These are phyloP conservation scores for Eucalyptus tenuipes DNA, from an alignment of 345 rosid genomes.

Conservation along the genomic window DNA sequence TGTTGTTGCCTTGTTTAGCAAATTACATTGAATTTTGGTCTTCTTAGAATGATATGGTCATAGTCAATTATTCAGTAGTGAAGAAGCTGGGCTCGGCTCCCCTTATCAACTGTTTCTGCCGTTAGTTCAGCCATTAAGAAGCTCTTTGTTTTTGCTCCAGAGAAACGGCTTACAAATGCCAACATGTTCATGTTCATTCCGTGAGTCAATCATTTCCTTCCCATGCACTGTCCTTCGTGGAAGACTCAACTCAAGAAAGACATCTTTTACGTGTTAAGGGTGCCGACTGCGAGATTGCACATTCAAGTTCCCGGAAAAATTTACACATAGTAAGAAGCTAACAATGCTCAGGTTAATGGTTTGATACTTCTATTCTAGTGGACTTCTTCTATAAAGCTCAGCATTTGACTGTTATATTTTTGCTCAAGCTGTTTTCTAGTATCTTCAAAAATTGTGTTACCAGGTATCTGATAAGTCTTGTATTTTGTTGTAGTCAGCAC, in stretches of 20 bases:
- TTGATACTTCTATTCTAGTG: background rate
- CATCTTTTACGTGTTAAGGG: constrained; percentile 33
- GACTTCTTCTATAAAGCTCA: background rate
- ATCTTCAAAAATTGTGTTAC: background rate
- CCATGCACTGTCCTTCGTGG: constrained; percentile 35
- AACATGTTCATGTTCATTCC: constrained; percentile 1
- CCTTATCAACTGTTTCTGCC: background rate
- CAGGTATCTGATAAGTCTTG: background rate
- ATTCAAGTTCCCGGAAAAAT: constrained; percentile 25
- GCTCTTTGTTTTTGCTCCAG: background rate
- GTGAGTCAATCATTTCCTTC: constrained; percentile 68
- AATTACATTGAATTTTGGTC: background rate
- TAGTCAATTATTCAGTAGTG: background rate
- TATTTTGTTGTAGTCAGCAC: constrained; percentile 32
- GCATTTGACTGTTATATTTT: background rate
- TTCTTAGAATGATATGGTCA: background rate
- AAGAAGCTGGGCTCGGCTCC: background rate
- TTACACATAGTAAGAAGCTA: constrained; percentile 62
- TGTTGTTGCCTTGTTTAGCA: background rate
- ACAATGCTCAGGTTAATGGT: background rate
- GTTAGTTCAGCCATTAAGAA: background rate
- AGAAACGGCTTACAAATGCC: background rate
- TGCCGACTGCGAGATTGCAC: constrained; percentile 9
- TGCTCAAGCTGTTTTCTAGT: background rate
- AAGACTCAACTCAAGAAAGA: constrained; percentile 28